A percentile compares a stretch with the other conserved stretches of the same genome.
phyloP scores from a whole-genome alignment of 495 filamentous ascomycete species.

The Penicillium malachiteum region DNA sequence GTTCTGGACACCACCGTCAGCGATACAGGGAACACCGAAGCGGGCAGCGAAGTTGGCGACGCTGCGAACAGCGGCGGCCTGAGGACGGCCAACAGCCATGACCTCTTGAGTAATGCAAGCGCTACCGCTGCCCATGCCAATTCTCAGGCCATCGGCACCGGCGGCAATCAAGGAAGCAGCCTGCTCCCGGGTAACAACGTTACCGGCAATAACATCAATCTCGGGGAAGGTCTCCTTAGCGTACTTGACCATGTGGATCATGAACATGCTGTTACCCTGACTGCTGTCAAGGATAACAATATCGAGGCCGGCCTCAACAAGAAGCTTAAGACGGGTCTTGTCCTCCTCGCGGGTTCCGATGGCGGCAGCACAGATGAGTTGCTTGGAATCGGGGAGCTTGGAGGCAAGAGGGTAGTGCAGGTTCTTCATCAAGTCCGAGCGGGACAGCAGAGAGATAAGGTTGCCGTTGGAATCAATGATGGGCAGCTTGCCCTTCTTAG shows the following conservation, averaged over 20 bases:
- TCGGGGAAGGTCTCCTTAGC: conserved; percentile 81
- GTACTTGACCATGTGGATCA: conserved; percentile 95
- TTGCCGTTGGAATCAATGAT: conserved; percentile 87
- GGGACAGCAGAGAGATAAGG: conserved; percentile 90
- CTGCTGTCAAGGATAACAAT: conserved; percentile 93
- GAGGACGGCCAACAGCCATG: conserved; percentile 96
- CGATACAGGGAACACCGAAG: conserved; percentile 97
- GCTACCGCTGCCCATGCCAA: conserved; percentile 97
- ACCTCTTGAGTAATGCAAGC: conserved; percentile 99
- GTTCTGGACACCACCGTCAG: conserved; percentile 97
- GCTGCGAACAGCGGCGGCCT: conserved; percentile 87
- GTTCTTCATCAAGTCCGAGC: conserved; percentile 98
- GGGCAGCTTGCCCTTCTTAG: conserved; percentile 98
- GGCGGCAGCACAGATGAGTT: conserved; percentile 91
- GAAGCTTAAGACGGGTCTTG: conserved; percentile 77
- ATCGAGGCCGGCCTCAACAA: conserved; percentile 93
- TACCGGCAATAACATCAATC: conserved; percentile 94
- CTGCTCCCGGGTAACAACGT: conserved; percentile 95
- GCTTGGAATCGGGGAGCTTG: conserved; percentile 95
- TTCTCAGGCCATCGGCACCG: conserved; percentile 92
- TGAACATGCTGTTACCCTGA: conserved; percentile 96
- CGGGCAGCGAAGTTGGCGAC: conserved; percentile 83
- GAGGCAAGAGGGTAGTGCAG: conserved; percentile 94
- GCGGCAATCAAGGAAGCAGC: conserved; percentile 89
- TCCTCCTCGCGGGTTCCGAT: conserved; percentile 94